A percentile compares a stretch with the other conserved stretches of the same genome.
Evolutionary conservation across 768 basidiomycete genomes (phyloP).

Genomic region (Pulveroboletus ravenelii): DNA sequence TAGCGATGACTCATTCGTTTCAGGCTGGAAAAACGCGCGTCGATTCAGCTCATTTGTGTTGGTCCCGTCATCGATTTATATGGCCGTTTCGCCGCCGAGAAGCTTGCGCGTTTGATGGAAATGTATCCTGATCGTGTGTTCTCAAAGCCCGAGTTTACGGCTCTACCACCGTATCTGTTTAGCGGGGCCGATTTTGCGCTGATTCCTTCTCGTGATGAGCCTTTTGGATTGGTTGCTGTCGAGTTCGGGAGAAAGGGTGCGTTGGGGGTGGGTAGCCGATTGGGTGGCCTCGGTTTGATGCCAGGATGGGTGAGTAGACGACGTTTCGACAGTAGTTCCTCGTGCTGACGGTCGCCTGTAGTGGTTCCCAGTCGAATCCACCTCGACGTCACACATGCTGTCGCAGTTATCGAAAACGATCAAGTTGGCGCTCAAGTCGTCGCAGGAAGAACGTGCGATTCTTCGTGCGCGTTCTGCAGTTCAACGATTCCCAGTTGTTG

Average conservation of each 20-base stretch:
- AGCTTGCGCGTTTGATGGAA: conserved; percentile 89
- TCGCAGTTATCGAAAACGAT: conserved; percentile 93
- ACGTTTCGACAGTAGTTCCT: not conserved
- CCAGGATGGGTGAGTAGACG: conserved; percentile 82
- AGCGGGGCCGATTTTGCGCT: conserved; percentile 93
- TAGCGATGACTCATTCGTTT: not conserved
- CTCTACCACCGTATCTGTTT: conserved; percentile 88
- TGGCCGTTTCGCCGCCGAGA: conserved; percentile 93
- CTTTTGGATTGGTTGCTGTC: conserved; percentile 93
- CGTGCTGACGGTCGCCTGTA: conserved; percentile 24
- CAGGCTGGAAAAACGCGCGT: conserved; percentile 80
- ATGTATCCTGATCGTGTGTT: conserved; percentile 90
- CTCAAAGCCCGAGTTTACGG: conserved; percentile 97
- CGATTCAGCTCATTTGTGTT: conserved; percentile 82
- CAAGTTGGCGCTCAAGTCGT: conserved; percentile 89
- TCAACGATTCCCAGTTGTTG: conserved; percentile 95
- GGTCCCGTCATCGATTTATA: conserved; percentile 95
- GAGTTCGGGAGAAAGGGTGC: conserved; percentile 97
- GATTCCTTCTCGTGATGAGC: conserved; percentile 94
- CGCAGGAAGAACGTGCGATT: conserved; percentile 86
- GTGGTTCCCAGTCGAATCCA: conserved; percentile 98
- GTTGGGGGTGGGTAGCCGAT: conserved; percentile 88
- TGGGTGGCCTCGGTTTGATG: conserved; percentile 94
- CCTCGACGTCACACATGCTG: conserved; percentile 87
- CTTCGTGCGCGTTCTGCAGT: conserved; percentile 90